Evolutionary conservation across 2,329 filamentous ascomycete genomes (phyloP).

Genomic region (Fusarium sulawesiense): DNA sequence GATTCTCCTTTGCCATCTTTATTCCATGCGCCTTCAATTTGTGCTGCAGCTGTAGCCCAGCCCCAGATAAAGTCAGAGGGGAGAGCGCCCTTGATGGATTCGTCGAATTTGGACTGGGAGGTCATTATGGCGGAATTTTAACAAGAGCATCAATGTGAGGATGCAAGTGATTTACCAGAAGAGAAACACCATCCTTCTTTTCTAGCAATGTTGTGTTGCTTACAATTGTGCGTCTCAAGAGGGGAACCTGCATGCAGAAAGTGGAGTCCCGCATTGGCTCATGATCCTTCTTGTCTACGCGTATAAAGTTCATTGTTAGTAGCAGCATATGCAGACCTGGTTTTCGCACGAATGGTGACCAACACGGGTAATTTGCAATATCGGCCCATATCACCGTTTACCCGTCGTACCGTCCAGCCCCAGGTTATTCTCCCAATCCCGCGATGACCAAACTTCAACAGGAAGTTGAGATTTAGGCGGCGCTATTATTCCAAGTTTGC

Average conservation of each 20-base stretch:
- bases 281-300: background rate
- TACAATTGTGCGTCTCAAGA: background rate
- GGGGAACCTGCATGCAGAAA: background rate
- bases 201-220: background rate
- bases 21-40: background rate
- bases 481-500: background rate
- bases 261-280: background rate
- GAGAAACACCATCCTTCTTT: background rate
- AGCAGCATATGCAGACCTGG: background rate
- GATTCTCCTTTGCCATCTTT: background rate
- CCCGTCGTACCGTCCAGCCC: background rate
- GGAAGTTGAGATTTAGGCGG: background rate
- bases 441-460: background rate
- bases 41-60: background rate
- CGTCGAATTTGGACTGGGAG: background rate
- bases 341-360: background rate
- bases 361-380: background rate
- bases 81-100: background rate
- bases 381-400: background rate
- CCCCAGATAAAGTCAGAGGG: background rate
- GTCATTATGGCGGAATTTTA: accelerated
- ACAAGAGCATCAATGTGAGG: background rate
- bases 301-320: background rate
- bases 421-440: no score
- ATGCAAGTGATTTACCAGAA: accelerated